These are phyloP conservation scores for Rhytidiadelphus loreus DNA, from an alignment of 225 moss, liverwort and hornwort species.

Conservation along the genomic window DNA sequence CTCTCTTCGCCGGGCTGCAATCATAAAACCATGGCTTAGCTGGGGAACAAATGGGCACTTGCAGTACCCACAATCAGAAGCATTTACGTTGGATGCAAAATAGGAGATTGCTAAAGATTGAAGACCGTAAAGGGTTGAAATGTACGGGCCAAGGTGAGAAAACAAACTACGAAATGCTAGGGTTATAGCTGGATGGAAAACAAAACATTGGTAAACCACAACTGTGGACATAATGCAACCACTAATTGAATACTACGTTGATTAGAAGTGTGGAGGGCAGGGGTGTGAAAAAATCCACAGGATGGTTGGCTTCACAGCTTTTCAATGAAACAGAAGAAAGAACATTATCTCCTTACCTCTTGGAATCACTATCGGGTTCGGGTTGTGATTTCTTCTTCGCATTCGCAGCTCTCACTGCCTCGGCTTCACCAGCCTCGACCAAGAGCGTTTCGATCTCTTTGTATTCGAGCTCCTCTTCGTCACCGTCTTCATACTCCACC, in stretches of 20 bases:
- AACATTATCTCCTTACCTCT: slow-evolving; percentile 14
- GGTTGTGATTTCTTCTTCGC: slow-evolving; percentile 27
- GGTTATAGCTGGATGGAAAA: background rate
- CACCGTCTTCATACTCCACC: slow-evolving; percentile 52
- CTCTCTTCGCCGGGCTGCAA: slow-evolving; percentile 35
- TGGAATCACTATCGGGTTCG: slow-evolving; percentile 22
- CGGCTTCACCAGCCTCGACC: slow-evolving; percentile 32
- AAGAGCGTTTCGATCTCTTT: slow-evolving; percentile 36
- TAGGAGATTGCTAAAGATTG: background rate
- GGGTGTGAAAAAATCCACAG: background rate
- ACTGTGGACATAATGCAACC: background rate
- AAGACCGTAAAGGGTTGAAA: background rate
- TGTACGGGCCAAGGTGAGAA: background rate
- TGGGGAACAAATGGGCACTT: background rate
- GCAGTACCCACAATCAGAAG: background rate
- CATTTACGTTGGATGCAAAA: background rate
- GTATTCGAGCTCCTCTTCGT: slow-evolving; percentile 53
- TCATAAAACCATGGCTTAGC: background rate
- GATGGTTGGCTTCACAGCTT: too few species aligned
- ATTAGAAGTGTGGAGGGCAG: too few species aligned
- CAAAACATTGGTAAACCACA: background rate
- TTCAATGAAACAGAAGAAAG: background rate
- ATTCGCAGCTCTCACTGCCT: slow-evolving; percentile 26
- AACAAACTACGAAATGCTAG: background rate
- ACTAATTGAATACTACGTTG: background rate